Evolutionary conservation across 2,329 filamentous ascomycete genomes (phyloP).

Genomic region (Aspergillus ochraceus): DNA sequence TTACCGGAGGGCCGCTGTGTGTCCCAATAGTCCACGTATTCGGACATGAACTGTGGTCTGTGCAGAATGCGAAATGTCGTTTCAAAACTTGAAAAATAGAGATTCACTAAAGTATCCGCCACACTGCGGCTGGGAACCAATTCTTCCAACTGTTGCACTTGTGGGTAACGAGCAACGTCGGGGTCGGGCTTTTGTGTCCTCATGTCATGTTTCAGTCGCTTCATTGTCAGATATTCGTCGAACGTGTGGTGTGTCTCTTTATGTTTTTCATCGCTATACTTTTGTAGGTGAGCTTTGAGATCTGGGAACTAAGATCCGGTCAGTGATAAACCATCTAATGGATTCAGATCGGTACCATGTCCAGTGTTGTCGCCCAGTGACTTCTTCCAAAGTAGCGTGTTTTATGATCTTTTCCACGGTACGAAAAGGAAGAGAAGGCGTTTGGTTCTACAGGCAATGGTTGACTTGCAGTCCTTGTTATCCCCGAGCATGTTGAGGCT

Average conservation of each 20-base stretch:
- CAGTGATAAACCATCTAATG: background rate
- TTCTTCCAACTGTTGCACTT: background rate
- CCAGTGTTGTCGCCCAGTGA: slow-evolving; percentile 1
- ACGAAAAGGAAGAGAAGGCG: background rate
- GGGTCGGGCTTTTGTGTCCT: background rate
- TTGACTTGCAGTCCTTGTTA: background rate
- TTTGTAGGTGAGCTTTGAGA: slow-evolving; percentile 2
- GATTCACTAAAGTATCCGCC: background rate
- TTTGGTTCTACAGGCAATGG: background rate
- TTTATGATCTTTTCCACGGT: slow-evolving; percentile 2
- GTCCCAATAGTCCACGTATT: background rate
- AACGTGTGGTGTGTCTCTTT: background rate
- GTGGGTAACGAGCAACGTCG: background rate
- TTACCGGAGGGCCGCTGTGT: background rate
- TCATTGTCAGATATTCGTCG: background rate
- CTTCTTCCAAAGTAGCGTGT: slow-evolving; percentile 1
- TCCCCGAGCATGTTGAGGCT: background rate
- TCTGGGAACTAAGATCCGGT: background rate
- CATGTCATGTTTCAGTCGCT: slow-evolving; percentile 1
- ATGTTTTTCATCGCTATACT: background rate
- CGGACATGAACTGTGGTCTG: background rate
- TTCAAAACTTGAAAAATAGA: background rate
- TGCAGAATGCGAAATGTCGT: background rate
- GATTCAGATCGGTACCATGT: background rate
- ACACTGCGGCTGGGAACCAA: background rate